A percentile compares a stretch with the other conserved stretches of the same genome.
These are phyloP conservation scores for Pisolithus sp. DNA, from an alignment of 768 basidiomycete genomes.

Conservation along the genomic window DNA sequence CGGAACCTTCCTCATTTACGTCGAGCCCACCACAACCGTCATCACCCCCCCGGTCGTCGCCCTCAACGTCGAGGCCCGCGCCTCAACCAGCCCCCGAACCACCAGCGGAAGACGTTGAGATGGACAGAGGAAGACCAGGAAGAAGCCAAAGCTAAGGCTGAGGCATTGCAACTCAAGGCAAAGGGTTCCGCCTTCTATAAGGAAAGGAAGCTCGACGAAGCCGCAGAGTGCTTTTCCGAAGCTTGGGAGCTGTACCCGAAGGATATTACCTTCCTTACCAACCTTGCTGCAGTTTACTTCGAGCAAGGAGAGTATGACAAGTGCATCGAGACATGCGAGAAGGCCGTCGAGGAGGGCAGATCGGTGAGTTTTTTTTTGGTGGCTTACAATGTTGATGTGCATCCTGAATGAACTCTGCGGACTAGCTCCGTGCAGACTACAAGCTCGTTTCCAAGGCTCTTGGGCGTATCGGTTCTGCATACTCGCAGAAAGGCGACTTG, in stretches of 20 bases:
- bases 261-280: slow-evolving; percentile 91
- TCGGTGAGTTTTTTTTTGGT: slow-evolving; percentile 36
- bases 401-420: not conserved
- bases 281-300: slow-evolving; percentile 85
- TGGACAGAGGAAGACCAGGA: slow-evolving; percentile 60
- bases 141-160: slow-evolving; percentile 67
- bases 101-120: slow-evolving; percentile 52
- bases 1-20: not conserved
- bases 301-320: slow-evolving; percentile 91
- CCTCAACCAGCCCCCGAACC: slow-evolving; percentile 24
- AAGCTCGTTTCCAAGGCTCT: slow-evolving; percentile 93
- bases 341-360: slow-evolving; percentile 95
- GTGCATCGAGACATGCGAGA: slow-evolving; percentile 86
- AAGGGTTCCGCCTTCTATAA: slow-evolving; percentile 80
- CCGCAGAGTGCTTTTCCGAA: slow-evolving; percentile 67
- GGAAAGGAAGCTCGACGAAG: slow-evolving; percentile 73
- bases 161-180: slow-evolving; percentile 75
- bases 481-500: slow-evolving; percentile 74
- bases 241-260: slow-evolving; percentile 94
- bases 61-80: slow-evolving; percentile 27
- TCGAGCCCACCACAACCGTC: slow-evolving; percentile 11
- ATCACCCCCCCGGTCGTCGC: slow-evolving; percentile 22
- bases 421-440: slow-evolving; percentile 81
- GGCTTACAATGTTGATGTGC: not conserved
- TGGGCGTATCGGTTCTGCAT: slow-evolving; percentile 83